phyloP scores from a whole-genome alignment of 805 yeast genomes.

The Ogataea ganodermae region DNA sequence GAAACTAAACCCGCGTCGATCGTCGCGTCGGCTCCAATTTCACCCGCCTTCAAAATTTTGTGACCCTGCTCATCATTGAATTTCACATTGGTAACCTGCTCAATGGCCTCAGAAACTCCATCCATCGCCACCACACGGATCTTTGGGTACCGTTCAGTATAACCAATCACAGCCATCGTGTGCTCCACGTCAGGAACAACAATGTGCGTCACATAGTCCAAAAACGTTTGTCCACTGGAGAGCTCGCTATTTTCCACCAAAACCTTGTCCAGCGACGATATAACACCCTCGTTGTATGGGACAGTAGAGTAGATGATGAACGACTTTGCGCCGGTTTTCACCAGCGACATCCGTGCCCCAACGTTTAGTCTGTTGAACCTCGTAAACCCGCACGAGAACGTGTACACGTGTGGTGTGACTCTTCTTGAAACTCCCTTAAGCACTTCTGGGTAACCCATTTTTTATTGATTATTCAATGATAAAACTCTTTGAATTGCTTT shows the following conservation, averaged over 20 bases:
- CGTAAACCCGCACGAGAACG: constrained; percentile 40
- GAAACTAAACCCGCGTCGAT: constrained; percentile 21
- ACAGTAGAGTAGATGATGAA: constrained; percentile 59
- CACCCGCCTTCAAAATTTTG: constrained; percentile 32
- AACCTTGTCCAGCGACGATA: constrained; percentile 38
- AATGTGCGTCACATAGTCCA: constrained; percentile 46
- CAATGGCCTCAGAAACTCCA: constrained; percentile 38
- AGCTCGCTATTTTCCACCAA: constrained; percentile 29
- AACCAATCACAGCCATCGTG: constrained; percentile 59
- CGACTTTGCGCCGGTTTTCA: constrained; percentile 31
- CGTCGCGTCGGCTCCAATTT: constrained; percentile 40
- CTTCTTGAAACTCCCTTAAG: constrained; percentile 42
- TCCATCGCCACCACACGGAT: constrained; percentile 58
- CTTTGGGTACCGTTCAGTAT: constrained; percentile 51
- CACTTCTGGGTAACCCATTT: constrained; percentile 43
- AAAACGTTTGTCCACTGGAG: constrained; percentile 36
- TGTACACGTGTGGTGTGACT: constrained; percentile 33
- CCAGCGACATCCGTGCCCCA: constrained; percentile 43
- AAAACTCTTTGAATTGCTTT: too few species aligned
- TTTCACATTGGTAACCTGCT: constrained; percentile 41
- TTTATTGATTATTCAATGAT: not conserved
- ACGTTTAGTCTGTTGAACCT: constrained; percentile 33
- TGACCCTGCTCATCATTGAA: constrained; percentile 41
- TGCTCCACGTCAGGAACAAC: constrained; percentile 68
- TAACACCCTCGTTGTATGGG: constrained; percentile 52